phyloP scores from a whole-genome alignment of 495 filamentous ascomycete genomes.

The Podospora australis region DNA sequence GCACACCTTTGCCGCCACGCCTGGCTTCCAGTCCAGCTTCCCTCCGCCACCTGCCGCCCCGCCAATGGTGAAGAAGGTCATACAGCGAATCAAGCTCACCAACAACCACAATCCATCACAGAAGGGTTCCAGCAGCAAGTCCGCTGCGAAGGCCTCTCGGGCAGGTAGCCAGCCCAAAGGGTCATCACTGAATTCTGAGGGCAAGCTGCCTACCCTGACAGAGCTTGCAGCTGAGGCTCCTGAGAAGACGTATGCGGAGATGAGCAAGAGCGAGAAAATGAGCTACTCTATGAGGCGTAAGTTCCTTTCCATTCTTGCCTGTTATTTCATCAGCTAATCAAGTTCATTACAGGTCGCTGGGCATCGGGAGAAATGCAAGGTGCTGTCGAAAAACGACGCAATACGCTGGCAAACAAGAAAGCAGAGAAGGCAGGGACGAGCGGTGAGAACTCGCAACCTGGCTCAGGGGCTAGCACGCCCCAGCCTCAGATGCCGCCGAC shows the following conservation, averaged over 20 bases:
- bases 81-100: conserved; percentile 26
- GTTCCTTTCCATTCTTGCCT: conserved; percentile 1
- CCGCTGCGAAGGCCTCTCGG: conserved; percentile 11
- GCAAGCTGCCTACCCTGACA: conserved; percentile 1
- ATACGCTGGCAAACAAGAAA: conserved; percentile 45
- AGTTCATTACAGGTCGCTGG: conserved; percentile 35
- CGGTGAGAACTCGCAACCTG: background rate
- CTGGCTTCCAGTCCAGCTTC: conserved; percentile 12
- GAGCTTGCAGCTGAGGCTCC: conserved; percentile 4
- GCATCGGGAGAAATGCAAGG: conserved; percentile 42
- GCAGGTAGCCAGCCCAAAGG: conserved; percentile 1
- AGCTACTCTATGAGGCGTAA: conserved; percentile 44
- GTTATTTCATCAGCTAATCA: conserved; percentile 17
- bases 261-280: conserved; percentile 52
- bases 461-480: conserved; percentile 9
- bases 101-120: conserved; percentile 16
- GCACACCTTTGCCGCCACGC: conserved; percentile 25
- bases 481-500: background rate
- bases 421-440: conserved; percentile 19
- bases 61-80: conserved; percentile 25
- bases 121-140: conserved; percentile 10
- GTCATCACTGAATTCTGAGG: conserved; percentile 1
- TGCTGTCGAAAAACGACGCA: conserved; percentile 44
- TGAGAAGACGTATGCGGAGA: conserved; percentile 40
- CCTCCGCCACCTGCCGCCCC: conserved; percentile 19